Base-by-base conservation (phyloP, 129 eudicot genomes). In the Tanacetum coccineum region DNA sequence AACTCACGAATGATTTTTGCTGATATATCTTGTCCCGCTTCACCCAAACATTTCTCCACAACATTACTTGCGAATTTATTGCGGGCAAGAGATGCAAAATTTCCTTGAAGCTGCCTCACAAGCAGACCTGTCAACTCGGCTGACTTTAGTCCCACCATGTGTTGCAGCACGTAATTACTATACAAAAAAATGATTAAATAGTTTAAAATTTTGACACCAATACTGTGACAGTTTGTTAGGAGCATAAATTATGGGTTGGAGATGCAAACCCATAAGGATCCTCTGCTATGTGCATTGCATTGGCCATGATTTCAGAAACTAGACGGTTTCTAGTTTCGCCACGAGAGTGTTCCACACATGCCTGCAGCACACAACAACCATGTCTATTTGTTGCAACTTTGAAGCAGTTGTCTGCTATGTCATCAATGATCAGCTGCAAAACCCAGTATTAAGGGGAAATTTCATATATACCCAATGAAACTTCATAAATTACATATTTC, bases 151-250 rank as follows among this genome's bases (percentile, higher is more conserved):
- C 81, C 89, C 51, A 85, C 65, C 69, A 89, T 73, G 61, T 85
- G 90, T 81, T 89, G 96, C 78, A 89, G 79, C 79, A 89, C 96
- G 45, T 89, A 89, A 56, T 89, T 89, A 20, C 96, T 89, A 42
- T 4, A 58, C 13, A 46, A 13, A 50, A 18, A 55, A 76, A 13
- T 9, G 28, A 76, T n/a, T n/a, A 65, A 13, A 57, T 4, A 39
- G 65, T 51, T 66, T 48, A 82, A 50, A 39, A 14, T 49, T 4
- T 21, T 20, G 56, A 36, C 62, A 42, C 61, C 15, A 28, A 60
- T 36, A 36, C 8, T 36, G 9, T 36, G 8, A 36, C 42, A 36
- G 10, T 36, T 36, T 36, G 42, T 36, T 36, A n/a, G n/a, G n/a
- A n/a, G n/a, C n/a, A 36, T 36, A 36, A 36, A 36, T 32, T 36